Evolutionary conservation across 1,284 basidiomycete species (phyloP).

Genomic region (Schizophyllum commune): DNA sequence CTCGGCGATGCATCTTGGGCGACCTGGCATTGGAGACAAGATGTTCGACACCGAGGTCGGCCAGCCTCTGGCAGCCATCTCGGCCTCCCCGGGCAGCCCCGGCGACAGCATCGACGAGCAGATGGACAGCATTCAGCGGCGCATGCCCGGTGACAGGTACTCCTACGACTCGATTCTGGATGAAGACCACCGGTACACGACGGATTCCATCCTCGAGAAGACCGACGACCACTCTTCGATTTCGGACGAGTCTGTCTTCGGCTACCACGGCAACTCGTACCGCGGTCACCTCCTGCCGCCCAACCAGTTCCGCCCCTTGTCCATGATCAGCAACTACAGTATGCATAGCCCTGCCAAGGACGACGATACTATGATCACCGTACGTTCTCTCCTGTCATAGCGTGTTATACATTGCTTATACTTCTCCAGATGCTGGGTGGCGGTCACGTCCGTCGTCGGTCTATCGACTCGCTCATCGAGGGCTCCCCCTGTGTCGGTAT

Average conservation of each 20-base stretch:
- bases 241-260: constrained; percentile 62
- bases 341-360: constrained; percentile 48
- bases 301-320: constrained; percentile 53
- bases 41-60: constrained; percentile 70
- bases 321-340: constrained; percentile 36
- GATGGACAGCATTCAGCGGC: constrained; percentile 15
- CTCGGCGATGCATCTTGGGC: constrained; percentile 47
- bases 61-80: constrained; percentile 57
- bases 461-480: constrained; percentile 59
- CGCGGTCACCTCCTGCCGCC: constrained; percentile 27
- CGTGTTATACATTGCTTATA: constrained; percentile 1
- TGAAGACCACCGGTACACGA: constrained; percentile 29
- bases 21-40: constrained; percentile 80
- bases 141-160: constrained; percentile 20
- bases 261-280: constrained; percentile 31
- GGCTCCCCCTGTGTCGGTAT: constrained; percentile 59
- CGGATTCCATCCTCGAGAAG: constrained; percentile 63
- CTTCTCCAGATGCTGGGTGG: constrained; percentile 62
- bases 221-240: constrained; percentile 42
- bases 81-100: constrained; percentile 54
- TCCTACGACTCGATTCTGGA: constrained; percentile 63
- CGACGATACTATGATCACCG: constrained; percentile 75
- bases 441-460: constrained; percentile 60
- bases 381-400: constrained; percentile 26
- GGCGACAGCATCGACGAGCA: constrained; percentile 11